Evolutionary conservation across 352 stramenopile species (phyloP).

Genomic region (Phytophthora lateralis): DNA sequence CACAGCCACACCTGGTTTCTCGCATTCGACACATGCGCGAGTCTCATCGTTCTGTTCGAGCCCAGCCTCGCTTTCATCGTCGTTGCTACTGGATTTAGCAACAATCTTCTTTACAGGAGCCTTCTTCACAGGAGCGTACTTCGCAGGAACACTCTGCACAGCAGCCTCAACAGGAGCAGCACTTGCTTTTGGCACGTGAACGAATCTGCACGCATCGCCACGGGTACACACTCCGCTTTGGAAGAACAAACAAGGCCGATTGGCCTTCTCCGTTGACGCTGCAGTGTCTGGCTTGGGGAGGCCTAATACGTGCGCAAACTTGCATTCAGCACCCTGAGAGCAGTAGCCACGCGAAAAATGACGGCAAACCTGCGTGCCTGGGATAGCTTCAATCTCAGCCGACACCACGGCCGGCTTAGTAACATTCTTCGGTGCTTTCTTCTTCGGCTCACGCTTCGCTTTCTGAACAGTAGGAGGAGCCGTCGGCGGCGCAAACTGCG

Average conservation of each 20-base stretch:
- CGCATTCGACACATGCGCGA: slow-evolving; percentile 71
- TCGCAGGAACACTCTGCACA: slow-evolving; percentile 6
- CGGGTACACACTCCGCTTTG: slow-evolving; percentile 55
- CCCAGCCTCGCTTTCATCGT: slow-evolving; percentile 9
- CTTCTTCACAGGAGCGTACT: slow-evolving; percentile 1
- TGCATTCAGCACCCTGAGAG: slow-evolving; percentile 34
- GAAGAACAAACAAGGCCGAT: slow-evolving; percentile 52
- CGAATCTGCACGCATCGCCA: slow-evolving; percentile 55
- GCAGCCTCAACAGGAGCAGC: neutral
- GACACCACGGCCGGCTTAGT: slow-evolving; percentile 3
- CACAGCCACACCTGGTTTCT: slow-evolving; percentile 43
- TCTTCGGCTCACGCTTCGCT: slow-evolving; percentile 11
- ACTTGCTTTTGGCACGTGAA: slow-evolving; percentile 33
- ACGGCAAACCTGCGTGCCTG: slow-evolving; percentile 45
- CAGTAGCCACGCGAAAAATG: slow-evolving; percentile 65
- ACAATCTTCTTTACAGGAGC: slow-evolving; percentile 1
- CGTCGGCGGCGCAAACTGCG: slow-evolving; percentile 5
- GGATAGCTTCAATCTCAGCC: slow-evolving; percentile 38
- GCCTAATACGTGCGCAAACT: slow-evolving; percentile 55
- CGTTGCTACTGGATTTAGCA: slow-evolving; percentile 10
- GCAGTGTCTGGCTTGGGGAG: slow-evolving; percentile 8
- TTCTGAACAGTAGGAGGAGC: slow-evolving; percentile 4
- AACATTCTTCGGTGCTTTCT: slow-evolving; percentile 2
- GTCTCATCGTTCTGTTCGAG: slow-evolving; percentile 17
- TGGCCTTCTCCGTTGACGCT: slow-evolving; percentile 30